phyloP scores from a whole-genome alignment of 352 stramenopile genomes.

The Pythium insidiosum region DNA sequence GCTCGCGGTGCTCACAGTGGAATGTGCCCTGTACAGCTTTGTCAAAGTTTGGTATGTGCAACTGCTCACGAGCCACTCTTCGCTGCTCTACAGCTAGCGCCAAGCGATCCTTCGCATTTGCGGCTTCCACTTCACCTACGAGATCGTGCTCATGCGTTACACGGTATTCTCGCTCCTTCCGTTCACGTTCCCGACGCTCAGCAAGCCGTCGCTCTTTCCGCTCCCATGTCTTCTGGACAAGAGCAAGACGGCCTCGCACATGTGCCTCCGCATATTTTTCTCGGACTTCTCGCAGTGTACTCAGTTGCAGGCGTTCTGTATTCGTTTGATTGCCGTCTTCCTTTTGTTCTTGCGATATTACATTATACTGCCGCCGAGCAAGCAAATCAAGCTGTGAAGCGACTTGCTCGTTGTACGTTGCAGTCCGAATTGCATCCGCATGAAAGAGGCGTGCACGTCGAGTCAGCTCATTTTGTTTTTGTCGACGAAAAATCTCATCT shows the following conservation, averaged over 20 bases:
- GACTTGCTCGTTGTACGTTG: slow-evolving; percentile 62
- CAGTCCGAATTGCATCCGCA: slow-evolving; percentile 40
- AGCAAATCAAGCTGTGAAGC: slow-evolving; percentile 64
- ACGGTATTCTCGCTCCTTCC: slow-evolving; percentile 34
- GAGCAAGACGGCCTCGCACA: slow-evolving; percentile 37
- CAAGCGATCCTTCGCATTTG: slow-evolving; percentile 24
- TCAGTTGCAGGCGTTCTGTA: not conserved
- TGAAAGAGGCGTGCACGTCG: slow-evolving; percentile 34
- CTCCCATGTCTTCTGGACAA: slow-evolving; percentile 68
- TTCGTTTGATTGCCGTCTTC: not conserved
- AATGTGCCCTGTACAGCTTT: slow-evolving; percentile 27
- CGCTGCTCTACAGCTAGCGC: slow-evolving; percentile 22
- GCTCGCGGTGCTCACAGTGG: slow-evolving; percentile 36
- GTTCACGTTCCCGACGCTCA: slow-evolving; percentile 32
- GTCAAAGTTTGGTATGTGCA: slow-evolving; percentile 61
- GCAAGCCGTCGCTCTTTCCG: slow-evolving; percentile 41
- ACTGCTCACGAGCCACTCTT: slow-evolving; percentile 16
- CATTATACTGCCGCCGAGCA: slow-evolving; percentile 35
- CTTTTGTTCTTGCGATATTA: slow-evolving; percentile 11
- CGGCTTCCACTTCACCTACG: slow-evolving; percentile 22
- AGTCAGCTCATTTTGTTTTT: slow-evolving; percentile 27
- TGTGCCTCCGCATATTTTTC: slow-evolving; percentile 45
- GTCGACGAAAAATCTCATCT: slow-evolving; percentile 21
- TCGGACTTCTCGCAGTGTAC: slow-evolving; percentile 25
- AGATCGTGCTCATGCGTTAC: slow-evolving; percentile 46